Base-by-base conservation (phyloP, 768 basidiomycete genomes). In the Pleurotus ostreatus region DNA sequence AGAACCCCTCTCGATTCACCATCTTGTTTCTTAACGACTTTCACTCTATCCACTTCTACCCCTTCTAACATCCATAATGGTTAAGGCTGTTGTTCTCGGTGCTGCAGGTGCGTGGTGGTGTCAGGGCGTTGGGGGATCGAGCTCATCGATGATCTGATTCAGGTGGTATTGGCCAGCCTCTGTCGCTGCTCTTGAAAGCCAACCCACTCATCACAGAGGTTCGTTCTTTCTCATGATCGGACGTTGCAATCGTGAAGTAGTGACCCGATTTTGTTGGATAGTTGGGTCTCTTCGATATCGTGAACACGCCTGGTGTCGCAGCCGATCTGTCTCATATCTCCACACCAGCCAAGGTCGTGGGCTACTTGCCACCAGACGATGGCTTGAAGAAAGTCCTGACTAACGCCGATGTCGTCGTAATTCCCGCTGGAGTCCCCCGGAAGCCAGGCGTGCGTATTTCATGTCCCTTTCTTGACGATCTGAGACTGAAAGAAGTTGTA, bases 141-240 rank as follows among this genome's bases (percentile, higher is more conserved):
- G 51, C 55, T 55, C 34, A 55, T 56, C 56, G 34, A 53, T 53
- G 15, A 53, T 53, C 51, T 41, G 48, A 44, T 56, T 8, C 61
- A 93, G 94, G 93, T 71, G 95, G 95, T 72, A 98, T 98, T 66
- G 96, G 96, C 68, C 96, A 97, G 78, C 94, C 95, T 59, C 79
- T 98, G 70, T 84, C 95, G 18, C 87, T 98, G 58, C 80, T 98
- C 56, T 80, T 98, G 70, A 98, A 98, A 79, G 70, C 75, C 49
- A 94, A 93, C 75, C 82, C 88, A 22, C 75, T 84, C 58, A 78
- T 98, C 63, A 89, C 89, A 55, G 81, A 88, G 79, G 91, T 89
- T 66, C 52, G 64, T 58, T 34, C 47, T 40, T 53, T 16, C 53
- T 25, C 46, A 46, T 39, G 37, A 47, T 7, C 46, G 6, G 45